Percentiles rank a stretch among this genome's conserved stretches.
These are phyloP conservation scores for Entonaema liquescens DNA, from an alignment of 495 filamentous ascomycete species.

Conservation along the genomic window DNA sequence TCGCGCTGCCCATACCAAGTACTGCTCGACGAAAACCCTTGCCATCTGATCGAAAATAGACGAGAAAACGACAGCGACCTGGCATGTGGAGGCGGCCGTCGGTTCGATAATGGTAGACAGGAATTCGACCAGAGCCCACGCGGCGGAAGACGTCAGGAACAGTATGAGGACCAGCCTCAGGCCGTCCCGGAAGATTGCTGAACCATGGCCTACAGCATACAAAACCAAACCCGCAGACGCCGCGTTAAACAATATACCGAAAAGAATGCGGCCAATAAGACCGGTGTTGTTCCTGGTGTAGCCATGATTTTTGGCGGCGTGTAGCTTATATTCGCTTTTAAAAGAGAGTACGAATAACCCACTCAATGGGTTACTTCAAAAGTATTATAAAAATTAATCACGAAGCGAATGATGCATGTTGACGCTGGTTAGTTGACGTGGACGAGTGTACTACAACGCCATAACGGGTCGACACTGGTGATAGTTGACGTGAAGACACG, in stretches of 20 bases:
- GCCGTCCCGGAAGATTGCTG: conserved; percentile 62
- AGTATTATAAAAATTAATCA: conserved; percentile 41
- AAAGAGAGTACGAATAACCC: conserved; percentile 51
- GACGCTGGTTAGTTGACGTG: conserved; percentile 25
- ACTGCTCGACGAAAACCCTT: conserved; percentile 60
- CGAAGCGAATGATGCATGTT: conserved; percentile 48
- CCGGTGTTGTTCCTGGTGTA: conserved; percentile 56
- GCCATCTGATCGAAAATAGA: conserved; percentile 63
- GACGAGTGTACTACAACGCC: conserved; percentile 34
- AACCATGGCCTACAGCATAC: conserved; percentile 59
- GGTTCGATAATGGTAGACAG: conserved; percentile 56
- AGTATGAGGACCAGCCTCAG: conserved; percentile 69
- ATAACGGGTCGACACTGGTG: conserved; percentile 26
- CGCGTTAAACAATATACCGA: conserved; percentile 63
- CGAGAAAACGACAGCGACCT: conserved; percentile 58
- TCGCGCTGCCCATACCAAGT: conserved; percentile 59
- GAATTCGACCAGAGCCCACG: conserved; percentile 63
- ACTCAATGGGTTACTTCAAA: conserved; percentile 58
- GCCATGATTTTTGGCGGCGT: conserved; percentile 53
- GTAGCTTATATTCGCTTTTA: conserved; percentile 27
- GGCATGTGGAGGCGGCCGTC: conserved; percentile 54
- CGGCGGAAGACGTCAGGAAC: conserved; percentile 59
- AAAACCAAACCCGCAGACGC: conserved; percentile 61
- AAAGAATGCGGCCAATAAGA: conserved; percentile 63
- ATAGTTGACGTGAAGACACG: conserved; percentile 28